These are phyloP conservation scores for Tolypocladium guangdongense DNA, from an alignment of 2,329 filamentous ascomycete genomes.

Conservation along the genomic window DNA sequence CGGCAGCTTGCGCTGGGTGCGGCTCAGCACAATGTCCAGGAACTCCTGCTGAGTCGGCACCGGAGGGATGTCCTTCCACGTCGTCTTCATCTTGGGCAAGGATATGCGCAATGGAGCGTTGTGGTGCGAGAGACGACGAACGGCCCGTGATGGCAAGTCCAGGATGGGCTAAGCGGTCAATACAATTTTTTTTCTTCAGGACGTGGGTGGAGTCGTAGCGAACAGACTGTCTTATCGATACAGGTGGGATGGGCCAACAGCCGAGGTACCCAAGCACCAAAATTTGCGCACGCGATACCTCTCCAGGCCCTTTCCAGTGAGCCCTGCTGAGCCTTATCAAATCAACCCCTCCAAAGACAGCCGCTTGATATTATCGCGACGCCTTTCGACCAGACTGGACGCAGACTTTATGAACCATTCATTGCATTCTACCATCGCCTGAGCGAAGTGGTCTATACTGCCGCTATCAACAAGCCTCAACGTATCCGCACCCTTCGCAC, in stretches of 20 bases:
- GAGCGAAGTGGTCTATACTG: neutral
- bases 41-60: constrained; percentile 93
- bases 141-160: constrained; percentile 7
- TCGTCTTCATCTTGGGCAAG: constrained; percentile 44
- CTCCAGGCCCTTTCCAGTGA: neutral
- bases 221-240: constrained; percentile 14
- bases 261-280: neutral
- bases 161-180: constrained; percentile 17
- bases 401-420: neutral
- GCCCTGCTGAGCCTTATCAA: neutral
- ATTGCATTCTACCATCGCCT: neutral
- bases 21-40: constrained; percentile 89
- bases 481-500: neutral
- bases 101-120: constrained; percentile 6
- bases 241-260: neutral
- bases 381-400: neutral
- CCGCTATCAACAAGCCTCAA: neutral
- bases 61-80: constrained; percentile 70
- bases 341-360: too few relatives aligned
- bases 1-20: constrained; percentile 84
- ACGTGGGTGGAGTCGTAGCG: constrained; percentile 12
- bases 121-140: neutral
- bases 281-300: neutral
- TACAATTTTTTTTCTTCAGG: constrained; percentile 17
- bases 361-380: too few relatives aligned